Evolutionary conservation across 768 basidiomycete species (phyloP), one percentile per base, ranked within the genome.

Genomic region (Leucocoprinus birnbaumii): DNA sequence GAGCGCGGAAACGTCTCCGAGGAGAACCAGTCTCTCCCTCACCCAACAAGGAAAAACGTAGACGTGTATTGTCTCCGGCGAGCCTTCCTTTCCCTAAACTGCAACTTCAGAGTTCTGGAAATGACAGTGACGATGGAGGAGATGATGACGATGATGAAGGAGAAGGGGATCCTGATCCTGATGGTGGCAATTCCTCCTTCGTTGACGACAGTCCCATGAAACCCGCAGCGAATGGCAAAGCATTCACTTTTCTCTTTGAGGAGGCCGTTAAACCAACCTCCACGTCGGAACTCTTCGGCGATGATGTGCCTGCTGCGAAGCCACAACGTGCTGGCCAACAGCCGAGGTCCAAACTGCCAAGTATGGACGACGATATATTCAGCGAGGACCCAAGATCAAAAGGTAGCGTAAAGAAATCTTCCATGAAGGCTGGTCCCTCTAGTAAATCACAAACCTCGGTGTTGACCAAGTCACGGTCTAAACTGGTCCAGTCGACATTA

Each of bases 21-120:
- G 90, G 90, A 24, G 90, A 92, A 63, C 85, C 85, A 0, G 89
- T 92, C 2, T 91, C 90, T 0, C 90, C 90, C 3, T 89, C 90
- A 16, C 90, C 90, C 3, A 82, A 78, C 64, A 91, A 90, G 66
- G 82, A 82, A 63, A 91, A 91, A 66, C 80, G 86, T 56, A 78
- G 78, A 64, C 86, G 87, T 40, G 65, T 83, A 49, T 65, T 66
- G 35, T 73, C 79, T 4, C 76, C 77, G 18, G 66, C 68, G 8
- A 61, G 62, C 27, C 66, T 77, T 40, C 66, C 75, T 16, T 73
- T 79, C 57, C 61, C 75, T 40, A 68, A 62, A 42, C 58, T 64
- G 37, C 68, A 60, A 43, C 56, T 72, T 4, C 61, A 68, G 47
- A 47, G 50, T 2, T 64, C 18, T 7, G 47, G 13, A n/a, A n/a